Evolutionary conservation across 1,139 yeast genomes (phyloP).

Genomic region (Suhomyces chickasaworum): DNA sequence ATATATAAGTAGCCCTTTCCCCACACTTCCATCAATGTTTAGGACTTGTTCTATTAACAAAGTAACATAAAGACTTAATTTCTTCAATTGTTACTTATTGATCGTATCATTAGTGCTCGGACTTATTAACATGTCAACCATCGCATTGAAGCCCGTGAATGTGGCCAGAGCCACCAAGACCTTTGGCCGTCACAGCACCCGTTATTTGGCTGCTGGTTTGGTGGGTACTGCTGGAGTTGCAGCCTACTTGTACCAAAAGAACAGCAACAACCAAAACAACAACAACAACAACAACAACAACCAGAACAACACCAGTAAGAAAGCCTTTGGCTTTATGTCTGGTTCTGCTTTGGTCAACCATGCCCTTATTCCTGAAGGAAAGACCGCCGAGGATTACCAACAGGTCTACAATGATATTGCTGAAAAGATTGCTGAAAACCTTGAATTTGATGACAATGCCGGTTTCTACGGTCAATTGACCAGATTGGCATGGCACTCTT

Average conservation of each 20-base stretch:
- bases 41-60: neutral
- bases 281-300: constrained; percentile 10
- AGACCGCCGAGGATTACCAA: constrained; percentile 62
- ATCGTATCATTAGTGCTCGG: neutral
- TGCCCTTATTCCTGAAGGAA: constrained; percentile 27
- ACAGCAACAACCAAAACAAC: constrained; percentile 4
- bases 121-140: constrained; percentile 19
- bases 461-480: constrained; percentile 67
- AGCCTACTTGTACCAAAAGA: constrained; percentile 18
- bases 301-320: constrained; percentile 12
- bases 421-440: constrained; percentile 68
- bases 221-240: constrained; percentile 30
- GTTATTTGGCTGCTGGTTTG: constrained; percentile 21
- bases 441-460: constrained; percentile 71
- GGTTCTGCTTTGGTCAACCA: constrained; percentile 25
- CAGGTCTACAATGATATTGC: constrained; percentile 81
- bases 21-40: neutral
- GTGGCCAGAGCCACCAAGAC: constrained; percentile 9
- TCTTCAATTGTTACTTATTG: neutral
- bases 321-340: constrained; percentile 18
- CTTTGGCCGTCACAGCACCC: constrained; percentile 9
- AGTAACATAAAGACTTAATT: neutral
- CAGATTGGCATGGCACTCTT: constrained; percentile 76
- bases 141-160: constrained; percentile 18
- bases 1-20: constrained; percentile 2